These are phyloP conservation scores for Dichomitus squalens DNA, from an alignment of 1,284 basidiomycete genomes.

Conservation along the genomic window DNA sequence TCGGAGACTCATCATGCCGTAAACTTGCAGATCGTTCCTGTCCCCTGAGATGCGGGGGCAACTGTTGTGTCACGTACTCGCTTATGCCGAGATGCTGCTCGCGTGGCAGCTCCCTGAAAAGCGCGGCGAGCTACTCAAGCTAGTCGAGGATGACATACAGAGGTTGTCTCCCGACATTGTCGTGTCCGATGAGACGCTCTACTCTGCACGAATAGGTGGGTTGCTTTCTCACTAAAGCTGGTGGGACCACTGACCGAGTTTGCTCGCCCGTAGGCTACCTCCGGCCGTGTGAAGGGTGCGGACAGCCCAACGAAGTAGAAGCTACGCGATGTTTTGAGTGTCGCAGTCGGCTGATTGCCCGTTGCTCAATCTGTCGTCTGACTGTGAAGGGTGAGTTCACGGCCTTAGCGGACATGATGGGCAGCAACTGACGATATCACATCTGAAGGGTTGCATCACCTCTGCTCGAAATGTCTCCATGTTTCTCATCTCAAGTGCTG, in stretches of 20 bases:
- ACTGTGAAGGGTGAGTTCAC: conserved; percentile 75
- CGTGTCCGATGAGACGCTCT: conserved; percentile 37
- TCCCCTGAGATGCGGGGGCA: conserved; percentile 36
- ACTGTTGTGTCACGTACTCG: conserved; percentile 60
- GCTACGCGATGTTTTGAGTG: conserved; percentile 50
- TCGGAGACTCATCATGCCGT: background rate
- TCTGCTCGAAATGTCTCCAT: conserved; percentile 32
- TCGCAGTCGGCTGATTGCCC: conserved; percentile 45
- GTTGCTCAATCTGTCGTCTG: conserved; percentile 76
- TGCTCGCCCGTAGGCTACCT: conserved; percentile 29
- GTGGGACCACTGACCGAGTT: background rate
- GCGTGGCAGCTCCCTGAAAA: conserved; percentile 70
- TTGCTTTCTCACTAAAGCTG: background rate
- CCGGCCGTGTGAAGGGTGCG: conserved; percentile 36
- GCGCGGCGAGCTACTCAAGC: conserved; percentile 70
- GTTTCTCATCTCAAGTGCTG: conserved; percentile 32
- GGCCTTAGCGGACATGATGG: too few relatives aligned
- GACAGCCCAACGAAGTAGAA: conserved; percentile 19
- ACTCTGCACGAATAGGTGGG: conserved; percentile 33
- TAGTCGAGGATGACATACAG: conserved; percentile 43
- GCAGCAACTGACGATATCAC: background rate
- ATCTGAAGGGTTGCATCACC: conserved; percentile 28
- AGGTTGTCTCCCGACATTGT: conserved; percentile 25
- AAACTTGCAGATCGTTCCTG: conserved; percentile 14
- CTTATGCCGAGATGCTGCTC: conserved; percentile 76